Evolutionary conservation across 208 protist species (phyloP).

Genomic region (Acanthamoeba castellanii): DNA sequence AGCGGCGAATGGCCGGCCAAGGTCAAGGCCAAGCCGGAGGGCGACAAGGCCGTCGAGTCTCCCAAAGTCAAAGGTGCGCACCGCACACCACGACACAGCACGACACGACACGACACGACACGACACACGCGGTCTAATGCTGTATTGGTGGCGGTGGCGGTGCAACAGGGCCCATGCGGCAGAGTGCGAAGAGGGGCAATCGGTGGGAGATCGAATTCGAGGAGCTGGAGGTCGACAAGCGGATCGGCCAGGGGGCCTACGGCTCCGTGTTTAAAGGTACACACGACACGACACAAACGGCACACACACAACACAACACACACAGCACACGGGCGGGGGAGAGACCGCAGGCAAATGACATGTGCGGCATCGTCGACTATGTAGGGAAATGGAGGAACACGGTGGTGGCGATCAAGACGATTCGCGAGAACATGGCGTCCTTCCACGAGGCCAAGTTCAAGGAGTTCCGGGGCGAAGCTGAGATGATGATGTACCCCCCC

Average conservation of each 20-base stretch:
- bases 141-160: too few relatives aligned
- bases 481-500: not conserved
- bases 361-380: too few relatives aligned
- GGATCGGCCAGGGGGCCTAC: not conserved
- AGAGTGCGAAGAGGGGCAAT: not conserved
- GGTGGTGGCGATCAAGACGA: constrained; percentile 29
- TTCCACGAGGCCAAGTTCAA: constrained; percentile 7
- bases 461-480: constrained; percentile 9
- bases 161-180: not conserved
- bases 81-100: too few relatives aligned
- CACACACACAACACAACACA: too few relatives aligned
- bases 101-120: too few relatives aligned
- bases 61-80: too few relatives aligned
- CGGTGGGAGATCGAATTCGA: constrained; percentile 30
- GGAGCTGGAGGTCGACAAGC: constrained; percentile 35
- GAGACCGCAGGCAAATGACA: too few relatives aligned
- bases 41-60: too few relatives aligned
- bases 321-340: too few relatives aligned
- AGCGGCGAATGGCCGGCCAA: not conserved
- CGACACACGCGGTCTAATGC: too few relatives aligned
- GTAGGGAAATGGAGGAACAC: constrained; percentile 39
- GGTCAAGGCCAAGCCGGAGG: too few relatives aligned
- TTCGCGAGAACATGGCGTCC: not conserved
- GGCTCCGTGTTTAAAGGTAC: not conserved
- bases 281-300: too few relatives aligned